These are phyloP conservation scores for Ogataea trehalophila DNA, from an alignment of 805 yeast species.

Conservation along the genomic window DNA sequence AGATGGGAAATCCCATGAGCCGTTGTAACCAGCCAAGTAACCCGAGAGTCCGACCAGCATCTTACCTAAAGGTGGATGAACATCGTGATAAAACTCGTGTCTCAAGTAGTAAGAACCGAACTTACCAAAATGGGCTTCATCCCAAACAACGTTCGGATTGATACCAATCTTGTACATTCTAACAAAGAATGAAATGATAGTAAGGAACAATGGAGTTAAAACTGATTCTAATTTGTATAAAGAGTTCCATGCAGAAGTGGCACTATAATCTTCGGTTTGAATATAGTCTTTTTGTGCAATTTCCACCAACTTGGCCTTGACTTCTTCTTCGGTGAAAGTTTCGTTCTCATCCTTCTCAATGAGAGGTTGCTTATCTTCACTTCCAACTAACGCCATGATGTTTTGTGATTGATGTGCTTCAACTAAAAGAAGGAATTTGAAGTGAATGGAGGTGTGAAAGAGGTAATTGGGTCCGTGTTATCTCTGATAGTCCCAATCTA, in stretches of 20 bases:
- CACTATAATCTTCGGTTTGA: conserved; percentile 3
- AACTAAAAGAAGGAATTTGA: neutral
- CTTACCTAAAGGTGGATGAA: conserved; percentile 96
- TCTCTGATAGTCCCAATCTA: too few species aligned
- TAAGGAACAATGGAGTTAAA: conserved; percentile 58
- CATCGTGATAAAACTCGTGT: conserved; percentile 91
- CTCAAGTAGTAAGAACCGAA: conserved; percentile 87
- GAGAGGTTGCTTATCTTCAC: conserved; percentile 1
- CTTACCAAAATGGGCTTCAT: conserved; percentile 92
- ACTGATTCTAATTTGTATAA: conserved; percentile 25
- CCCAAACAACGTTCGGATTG: conserved; percentile 86
- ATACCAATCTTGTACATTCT: conserved; percentile 73
- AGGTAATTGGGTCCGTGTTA: neutral
- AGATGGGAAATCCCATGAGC: conserved; percentile 84
- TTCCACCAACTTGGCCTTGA: conserved; percentile 27
- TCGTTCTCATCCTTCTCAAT: neutral
- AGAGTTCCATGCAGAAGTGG: conserved; percentile 5
- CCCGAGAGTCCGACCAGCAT: conserved; percentile 88
- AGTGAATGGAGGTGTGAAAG: neutral
- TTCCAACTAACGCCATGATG: neutral
- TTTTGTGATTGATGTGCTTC: neutral
- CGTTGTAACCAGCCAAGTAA: conserved; percentile 81
- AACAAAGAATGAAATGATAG: conserved; percentile 62
- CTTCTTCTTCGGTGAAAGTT: conserved; percentile 24
- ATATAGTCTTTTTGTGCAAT: conserved; percentile 20